phyloP scores from a whole-genome alignment of 116 monocot genomes.

The Zostera marina region DNA sequence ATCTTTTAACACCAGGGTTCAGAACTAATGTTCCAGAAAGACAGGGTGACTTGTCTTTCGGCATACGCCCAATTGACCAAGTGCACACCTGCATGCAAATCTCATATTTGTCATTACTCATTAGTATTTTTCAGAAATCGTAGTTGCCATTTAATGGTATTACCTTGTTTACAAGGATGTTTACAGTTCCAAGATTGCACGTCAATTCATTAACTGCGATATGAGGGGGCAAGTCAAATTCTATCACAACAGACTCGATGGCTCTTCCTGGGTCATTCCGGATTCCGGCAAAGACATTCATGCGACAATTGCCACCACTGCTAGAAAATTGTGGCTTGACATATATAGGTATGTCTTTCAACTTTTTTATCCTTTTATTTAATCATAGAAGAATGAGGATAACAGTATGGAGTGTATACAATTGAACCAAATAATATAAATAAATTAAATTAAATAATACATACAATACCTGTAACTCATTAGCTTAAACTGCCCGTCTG shows the following conservation, averaged over 20 bases:
- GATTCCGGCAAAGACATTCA: slow-evolving; percentile 61
- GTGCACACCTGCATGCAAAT: slow-evolving; percentile 28
- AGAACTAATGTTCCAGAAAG: slow-evolving; percentile 53
- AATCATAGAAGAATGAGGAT: neutral
- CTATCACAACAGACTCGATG: slow-evolving; percentile 44
- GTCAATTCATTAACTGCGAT: slow-evolving; percentile 55
- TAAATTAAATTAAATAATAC: no score
- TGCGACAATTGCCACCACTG: slow-evolving; percentile 45
- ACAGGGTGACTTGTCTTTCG: slow-evolving; percentile 67
- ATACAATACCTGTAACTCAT: slow-evolving; percentile 62
- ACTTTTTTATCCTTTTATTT: slow-evolving; percentile 51
- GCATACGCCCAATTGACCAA: slow-evolving; percentile 68
- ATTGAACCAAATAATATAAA: no score
- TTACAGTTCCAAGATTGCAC: slow-evolving; percentile 71
- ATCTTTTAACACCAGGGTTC: slow-evolving; percentile 35
- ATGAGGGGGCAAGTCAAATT: slow-evolving; percentile 53
- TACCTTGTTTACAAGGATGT: slow-evolving; percentile 69
- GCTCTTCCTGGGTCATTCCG: slow-evolving; percentile 81
- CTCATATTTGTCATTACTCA: neutral
- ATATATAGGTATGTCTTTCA: slow-evolving; percentile 74
- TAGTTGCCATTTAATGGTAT: neutral
- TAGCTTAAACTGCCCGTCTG: slow-evolving; percentile 79
- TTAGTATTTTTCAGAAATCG: neutral
- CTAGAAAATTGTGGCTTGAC: slow-evolving; percentile 77
- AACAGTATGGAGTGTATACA: no score